These are phyloP conservation scores for Inga leiocalycina DNA, from an alignment of 306 rosid genomes.

Conservation along the genomic window DNA sequence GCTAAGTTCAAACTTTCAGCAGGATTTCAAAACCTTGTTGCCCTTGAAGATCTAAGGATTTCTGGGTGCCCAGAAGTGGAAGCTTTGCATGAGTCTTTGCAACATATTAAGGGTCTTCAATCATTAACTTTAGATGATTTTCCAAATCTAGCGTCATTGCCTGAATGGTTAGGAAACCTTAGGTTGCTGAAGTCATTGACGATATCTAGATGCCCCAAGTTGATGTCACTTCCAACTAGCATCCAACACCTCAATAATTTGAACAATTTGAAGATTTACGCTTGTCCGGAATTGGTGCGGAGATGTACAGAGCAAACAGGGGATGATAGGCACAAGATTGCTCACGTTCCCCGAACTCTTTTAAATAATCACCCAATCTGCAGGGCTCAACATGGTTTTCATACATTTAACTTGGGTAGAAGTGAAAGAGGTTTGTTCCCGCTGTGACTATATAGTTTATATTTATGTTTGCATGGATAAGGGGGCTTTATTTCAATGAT, in stretches of 20 bases:
- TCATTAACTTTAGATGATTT: not conserved
- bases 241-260: not conserved
- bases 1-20: not conserved
- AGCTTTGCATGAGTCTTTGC: constrained; percentile 18
- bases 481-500: too few relatives aligned
- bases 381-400: too few relatives aligned
- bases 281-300: not conserved
- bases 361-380: too few relatives aligned
- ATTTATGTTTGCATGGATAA: too few relatives aligned
- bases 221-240: constrained; percentile 9
- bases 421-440: too few relatives aligned
- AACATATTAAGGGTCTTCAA: constrained; percentile 4
- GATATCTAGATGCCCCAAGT: not conserved
- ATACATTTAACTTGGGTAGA: too few relatives aligned
- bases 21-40: constrained; percentile 12
- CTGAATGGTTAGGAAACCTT: constrained; percentile 35
- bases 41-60: not conserved
- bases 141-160: constrained; percentile 23
- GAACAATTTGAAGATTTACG: not conserved
- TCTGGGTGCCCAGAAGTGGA: not conserved
- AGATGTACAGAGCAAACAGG: not conserved
- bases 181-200: not conserved
- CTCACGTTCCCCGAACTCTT: not conserved
- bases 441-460: too few relatives aligned
- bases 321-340: not conserved